These are phyloP conservation scores for Sphaerulina musiva DNA, from an alignment of 2,329 filamentous ascomycete species.

Conservation along the genomic window DNA sequence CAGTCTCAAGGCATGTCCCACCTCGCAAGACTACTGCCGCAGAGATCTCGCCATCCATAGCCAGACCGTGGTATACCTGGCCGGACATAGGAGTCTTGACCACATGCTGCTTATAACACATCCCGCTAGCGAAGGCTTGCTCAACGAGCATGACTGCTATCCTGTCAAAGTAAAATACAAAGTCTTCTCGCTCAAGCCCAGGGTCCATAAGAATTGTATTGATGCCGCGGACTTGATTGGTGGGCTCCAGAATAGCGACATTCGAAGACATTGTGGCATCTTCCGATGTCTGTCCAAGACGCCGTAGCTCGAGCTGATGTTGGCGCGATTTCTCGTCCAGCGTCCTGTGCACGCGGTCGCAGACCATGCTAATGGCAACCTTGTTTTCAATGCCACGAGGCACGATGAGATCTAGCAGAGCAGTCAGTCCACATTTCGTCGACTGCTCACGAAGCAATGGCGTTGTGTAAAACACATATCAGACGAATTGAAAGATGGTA, in stretches of 20 bases:
- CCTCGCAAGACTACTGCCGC: slow-evolving; percentile 85
- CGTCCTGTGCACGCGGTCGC: slow-evolving; percentile 84
- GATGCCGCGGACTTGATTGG: slow-evolving; percentile 76
- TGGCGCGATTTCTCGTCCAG: slow-evolving; percentile 76
- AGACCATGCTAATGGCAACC: slow-evolving; percentile 88
- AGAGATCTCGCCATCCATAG: slow-evolving; percentile 63
- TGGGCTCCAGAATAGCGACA: slow-evolving; percentile 67
- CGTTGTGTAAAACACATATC: slow-evolving; percentile 19
- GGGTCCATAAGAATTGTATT: slow-evolving; percentile 84
- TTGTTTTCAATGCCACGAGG: slow-evolving; percentile 90
- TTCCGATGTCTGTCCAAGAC: slow-evolving; percentile 61
- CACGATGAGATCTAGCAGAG: slow-evolving; percentile 70
- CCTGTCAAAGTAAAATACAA: slow-evolving; percentile 95
- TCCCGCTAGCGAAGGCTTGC: slow-evolving; percentile 65
- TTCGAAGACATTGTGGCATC: slow-evolving; percentile 67
- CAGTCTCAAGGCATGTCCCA: slow-evolving; percentile 80
- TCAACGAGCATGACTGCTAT: slow-evolving; percentile 80
- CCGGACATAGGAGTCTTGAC: slow-evolving; percentile 64
- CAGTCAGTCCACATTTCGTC: slow-evolving; percentile 14
- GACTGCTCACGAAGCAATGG: not conserved
- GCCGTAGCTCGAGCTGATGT: slow-evolving; percentile 72
- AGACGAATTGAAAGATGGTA: slow-evolving; percentile 36
- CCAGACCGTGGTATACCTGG: slow-evolving; percentile 63
- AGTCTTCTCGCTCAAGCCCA: slow-evolving; percentile 74
- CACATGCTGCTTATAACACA: slow-evolving; percentile 57